Base-by-base conservation (phyloP, 176 grass and related monocot species). In the Bolboschoenus planiculmis region DNA sequence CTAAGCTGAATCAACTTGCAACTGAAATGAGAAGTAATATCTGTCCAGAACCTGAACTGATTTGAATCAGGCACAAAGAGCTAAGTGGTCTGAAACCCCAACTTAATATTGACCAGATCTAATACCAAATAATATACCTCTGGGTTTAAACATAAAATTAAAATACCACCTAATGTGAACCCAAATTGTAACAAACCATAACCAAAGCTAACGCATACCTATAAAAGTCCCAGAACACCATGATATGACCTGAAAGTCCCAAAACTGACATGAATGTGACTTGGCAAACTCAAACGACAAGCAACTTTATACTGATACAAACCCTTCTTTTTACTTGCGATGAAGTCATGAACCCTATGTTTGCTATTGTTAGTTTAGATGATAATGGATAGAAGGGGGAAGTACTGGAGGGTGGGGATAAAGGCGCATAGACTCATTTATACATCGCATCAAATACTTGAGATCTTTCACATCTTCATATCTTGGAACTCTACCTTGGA, bases 361-460 rank as follows among this genome's bases (percentile, higher is more conserved):
- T 76, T 55, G 43, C 66, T 75, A 42, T 73, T 83, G 26, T 14
- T 84, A 86, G 59, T 71, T 44, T 83, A 88, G 86, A 46, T 39
- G 36, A 30, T 46, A n/a, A 79, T 64, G 14, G 8, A 46, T 43
- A 33, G 6, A 65, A 58, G 56, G 54, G 87, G 87, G 80, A 74
- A 81, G 37, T 98, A 98, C 92, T 75, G 95, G 95, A 56, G 95
- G 95, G 56, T 98, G 95, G 78, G 95, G 95, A 87, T 95, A 98
- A 79, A 98, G 95, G 67, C 95, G 89, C 95, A 98, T 91, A 59
- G 95, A 98, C 87, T 98, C 95, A 85, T 95, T 92, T 89, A 98
- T 93, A 88, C 92, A 98, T 60, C 90, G 87, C 92, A 93, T 98
- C 90, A 98, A 93, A 91, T 95, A 95, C 75, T 95, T 98, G 81